phyloP scores from a whole-genome alignment of 306 rosid genomes.

The Cucurbita maxima region DNA sequence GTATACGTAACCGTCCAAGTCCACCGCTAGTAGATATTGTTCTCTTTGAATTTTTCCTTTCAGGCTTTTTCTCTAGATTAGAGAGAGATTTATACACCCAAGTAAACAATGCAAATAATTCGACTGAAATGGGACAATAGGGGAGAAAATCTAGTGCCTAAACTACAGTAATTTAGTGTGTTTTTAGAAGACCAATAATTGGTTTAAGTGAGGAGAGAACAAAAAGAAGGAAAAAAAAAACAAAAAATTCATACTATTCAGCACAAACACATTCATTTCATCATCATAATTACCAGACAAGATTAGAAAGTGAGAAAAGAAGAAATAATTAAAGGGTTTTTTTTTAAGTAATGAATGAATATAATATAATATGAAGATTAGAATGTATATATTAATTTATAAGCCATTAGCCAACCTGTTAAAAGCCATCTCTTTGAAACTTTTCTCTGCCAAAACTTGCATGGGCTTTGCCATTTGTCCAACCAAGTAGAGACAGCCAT shows the following conservation, averaged over 20 bases:
- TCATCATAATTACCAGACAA: background rate
- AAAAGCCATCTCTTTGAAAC: background rate
- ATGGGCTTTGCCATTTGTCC: background rate
- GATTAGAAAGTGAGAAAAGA: background rate
- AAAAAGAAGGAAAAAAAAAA: background rate
- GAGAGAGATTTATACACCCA: rapidly evolving
- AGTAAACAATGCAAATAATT: background rate
- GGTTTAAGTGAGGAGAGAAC: background rate
- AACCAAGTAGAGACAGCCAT: slow-evolving; percentile 3
- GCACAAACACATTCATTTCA: background rate
- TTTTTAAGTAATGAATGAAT: background rate
- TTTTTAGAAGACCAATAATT: background rate
- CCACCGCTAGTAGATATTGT: too few relatives aligned
- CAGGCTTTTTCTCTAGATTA: rapidly evolving
- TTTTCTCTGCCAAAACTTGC: slow-evolving; percentile 1
- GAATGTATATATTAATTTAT: background rate
- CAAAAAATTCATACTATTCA: background rate
- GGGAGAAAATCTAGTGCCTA: background rate
- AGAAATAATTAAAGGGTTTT: background rate
- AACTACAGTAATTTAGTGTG: background rate
- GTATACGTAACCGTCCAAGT: too few relatives aligned
- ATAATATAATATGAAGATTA: background rate
- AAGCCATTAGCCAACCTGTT: background rate
- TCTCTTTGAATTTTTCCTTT: too few relatives aligned
- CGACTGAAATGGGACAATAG: background rate